Conservation (phyloP, 371 early-diverging fungal species). For the Mortierella sp. region DNA sequence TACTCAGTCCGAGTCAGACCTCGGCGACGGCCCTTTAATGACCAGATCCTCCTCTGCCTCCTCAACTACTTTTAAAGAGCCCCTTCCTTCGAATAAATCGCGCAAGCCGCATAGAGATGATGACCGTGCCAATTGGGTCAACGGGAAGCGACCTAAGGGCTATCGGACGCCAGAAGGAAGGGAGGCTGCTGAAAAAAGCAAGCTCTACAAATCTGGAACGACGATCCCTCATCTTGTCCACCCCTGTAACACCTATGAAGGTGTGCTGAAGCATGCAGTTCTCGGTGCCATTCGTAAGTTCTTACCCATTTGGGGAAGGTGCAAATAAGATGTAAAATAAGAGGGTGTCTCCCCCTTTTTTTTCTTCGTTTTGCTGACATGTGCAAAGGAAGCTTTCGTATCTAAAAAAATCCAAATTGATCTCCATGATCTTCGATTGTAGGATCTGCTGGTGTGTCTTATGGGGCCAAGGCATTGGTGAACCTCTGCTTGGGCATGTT, state of each 20-base stretch:
- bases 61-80: background rate
- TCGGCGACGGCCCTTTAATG: constrained; percentile 1
- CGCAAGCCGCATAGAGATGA: constrained; percentile 23
- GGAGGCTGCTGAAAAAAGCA: constrained; percentile 51
- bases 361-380: no score
- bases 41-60: background rate
- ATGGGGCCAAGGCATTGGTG: constrained; percentile 52
- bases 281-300: constrained; percentile 53
- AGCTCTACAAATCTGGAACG: constrained; percentile 45
- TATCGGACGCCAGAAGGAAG: constrained; percentile 52
- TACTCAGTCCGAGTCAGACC: background rate
- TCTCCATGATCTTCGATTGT: background rate
- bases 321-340: no score
- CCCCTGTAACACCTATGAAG: constrained; percentile 47
- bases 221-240: constrained; percentile 44
- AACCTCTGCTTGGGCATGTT: constrained; percentile 54
- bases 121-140: constrained; percentile 40
- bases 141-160: constrained; percentile 52
- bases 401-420: background rate
- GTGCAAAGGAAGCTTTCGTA: no score
- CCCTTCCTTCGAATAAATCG: constrained; percentile 13
- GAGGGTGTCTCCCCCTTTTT: constrained; percentile 19
- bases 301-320: no score
- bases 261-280: constrained; percentile 49
- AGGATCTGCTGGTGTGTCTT: constrained; percentile 46